phyloP scores from a whole-genome alignment of 208 protist genomes.

The Crithidia expoeki region DNA sequence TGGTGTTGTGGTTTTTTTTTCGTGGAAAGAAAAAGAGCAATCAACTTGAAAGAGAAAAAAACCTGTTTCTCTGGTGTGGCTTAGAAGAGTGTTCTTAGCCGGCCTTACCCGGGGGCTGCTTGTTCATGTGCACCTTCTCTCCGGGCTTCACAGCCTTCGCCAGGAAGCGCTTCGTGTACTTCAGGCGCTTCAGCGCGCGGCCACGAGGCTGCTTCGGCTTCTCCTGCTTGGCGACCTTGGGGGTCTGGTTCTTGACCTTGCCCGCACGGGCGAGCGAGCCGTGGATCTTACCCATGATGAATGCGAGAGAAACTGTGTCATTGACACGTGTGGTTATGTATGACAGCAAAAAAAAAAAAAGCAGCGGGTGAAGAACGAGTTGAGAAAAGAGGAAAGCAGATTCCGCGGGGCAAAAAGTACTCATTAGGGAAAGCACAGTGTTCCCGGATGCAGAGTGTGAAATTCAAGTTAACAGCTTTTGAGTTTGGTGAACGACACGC shows the following conservation, averaged over 20 bases:
- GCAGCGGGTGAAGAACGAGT: conserved; percentile 2
- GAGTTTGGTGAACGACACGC: no score
- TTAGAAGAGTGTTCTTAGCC: conserved; percentile 63
- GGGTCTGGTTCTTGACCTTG: conserved; percentile 99
- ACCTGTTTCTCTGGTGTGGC: conserved; percentile 18
- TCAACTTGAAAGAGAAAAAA: conserved; percentile 26
- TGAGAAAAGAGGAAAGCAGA: neutral
- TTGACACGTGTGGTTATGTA: neutral
- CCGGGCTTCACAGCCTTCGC: conserved; percentile 92
- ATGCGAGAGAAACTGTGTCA: conserved; percentile 25
- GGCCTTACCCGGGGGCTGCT: conserved; percentile 91
- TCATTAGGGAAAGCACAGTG: no score
- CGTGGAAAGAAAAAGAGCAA: neutral
- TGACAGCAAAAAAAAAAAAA: no score
- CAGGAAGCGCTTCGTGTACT: conserved; percentile 98
- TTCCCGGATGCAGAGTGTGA: no score
- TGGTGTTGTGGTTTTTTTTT: neutral
- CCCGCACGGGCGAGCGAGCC: conserved; percentile 97
- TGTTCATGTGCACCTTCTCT: conserved; percentile 95
- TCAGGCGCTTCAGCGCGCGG: conserved; percentile 96
- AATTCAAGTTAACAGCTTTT: no score
- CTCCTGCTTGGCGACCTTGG: conserved; percentile 96
- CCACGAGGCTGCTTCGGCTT: conserved; percentile 95
- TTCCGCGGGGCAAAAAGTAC: no score
- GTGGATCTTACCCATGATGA: conserved; percentile 97